Conservation (phyloP, 345 rosid species). For the Reutealis trisperma region DNA sequence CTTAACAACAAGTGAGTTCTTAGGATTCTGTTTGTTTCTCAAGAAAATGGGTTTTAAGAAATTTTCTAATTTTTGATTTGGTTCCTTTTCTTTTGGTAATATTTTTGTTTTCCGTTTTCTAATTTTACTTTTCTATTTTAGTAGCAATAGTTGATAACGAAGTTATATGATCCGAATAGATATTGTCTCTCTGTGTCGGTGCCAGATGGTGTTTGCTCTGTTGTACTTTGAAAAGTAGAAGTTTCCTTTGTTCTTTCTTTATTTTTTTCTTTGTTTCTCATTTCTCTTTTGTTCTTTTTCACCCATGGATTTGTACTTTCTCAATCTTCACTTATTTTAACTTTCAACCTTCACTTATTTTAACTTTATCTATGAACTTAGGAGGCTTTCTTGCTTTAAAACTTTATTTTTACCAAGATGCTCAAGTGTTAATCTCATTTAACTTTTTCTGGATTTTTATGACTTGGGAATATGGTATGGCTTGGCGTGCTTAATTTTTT, state of each 20-base stretch:
- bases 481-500: not conserved
- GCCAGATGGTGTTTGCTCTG: slow-evolving; percentile 1
- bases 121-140: not conserved
- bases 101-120: not conserved
- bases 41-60: not conserved
- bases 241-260: slow-evolving; percentile 36
- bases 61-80: not conserved
- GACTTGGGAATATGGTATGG: not conserved
- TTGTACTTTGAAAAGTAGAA: slow-evolving; percentile 21
- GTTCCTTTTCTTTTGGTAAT: not conserved
- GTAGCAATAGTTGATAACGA: not conserved
- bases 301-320: slow-evolving; percentile 3
- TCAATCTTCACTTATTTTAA: slow-evolving; percentile 20
- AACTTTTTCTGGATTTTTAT: not conserved
- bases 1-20: slow-evolving; percentile 80
- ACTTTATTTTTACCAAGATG: not conserved
- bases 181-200: slow-evolving; percentile 19
- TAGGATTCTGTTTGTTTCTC: slow-evolving; percentile 18
- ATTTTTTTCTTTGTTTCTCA: not conserved
- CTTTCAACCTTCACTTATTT: slow-evolving; percentile 18
- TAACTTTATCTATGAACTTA: not conserved
- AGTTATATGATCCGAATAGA: not conserved
- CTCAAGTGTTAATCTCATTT: not conserved
- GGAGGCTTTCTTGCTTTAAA: slow-evolving; percentile 5
- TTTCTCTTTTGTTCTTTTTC: not conserved